Percentiles rank a stretch among this genome's conserved stretches.
phyloP scores from a whole-genome alignment of 2,329 filamentous ascomycete species.

The Hypoxylon sp. region DNA sequence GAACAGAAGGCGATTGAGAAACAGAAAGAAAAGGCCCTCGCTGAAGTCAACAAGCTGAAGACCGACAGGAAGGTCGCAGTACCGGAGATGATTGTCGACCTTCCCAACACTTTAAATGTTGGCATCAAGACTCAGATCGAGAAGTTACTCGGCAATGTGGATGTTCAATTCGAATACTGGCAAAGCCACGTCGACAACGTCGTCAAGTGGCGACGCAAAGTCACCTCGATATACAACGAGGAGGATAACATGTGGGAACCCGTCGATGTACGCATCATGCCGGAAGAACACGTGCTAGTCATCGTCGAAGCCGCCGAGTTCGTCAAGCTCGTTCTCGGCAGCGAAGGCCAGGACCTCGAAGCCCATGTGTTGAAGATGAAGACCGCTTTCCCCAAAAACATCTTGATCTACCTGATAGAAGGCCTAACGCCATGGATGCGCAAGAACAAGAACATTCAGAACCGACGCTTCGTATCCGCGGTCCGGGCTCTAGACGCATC shows the following conservation, averaged over 20 bases:
- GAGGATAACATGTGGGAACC: conserved; percentile 72
- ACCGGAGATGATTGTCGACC: conserved; percentile 79
- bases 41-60: conserved; percentile 76
- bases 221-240: conserved; percentile 69
- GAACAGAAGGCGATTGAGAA: conserved; percentile 71
- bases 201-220: conserved; percentile 74
- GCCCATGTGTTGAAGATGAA: conserved; percentile 66
- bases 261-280: conserved; percentile 56
- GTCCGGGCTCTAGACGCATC: conserved; percentile 60
- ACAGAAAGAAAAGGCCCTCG: conserved; percentile 69
- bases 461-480: conserved; percentile 72
- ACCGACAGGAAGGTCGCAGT: conserved; percentile 77
- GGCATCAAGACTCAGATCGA: conserved; percentile 57
- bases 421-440: conserved; percentile 72
- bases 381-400: conserved; percentile 59
- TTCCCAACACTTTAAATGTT: conserved; percentile 65
- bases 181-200: conserved; percentile 59
- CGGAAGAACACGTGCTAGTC: conserved; percentile 70
- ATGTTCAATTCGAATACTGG: conserved; percentile 57
- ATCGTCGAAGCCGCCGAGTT: conserved; percentile 72
- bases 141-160: conserved; percentile 59
- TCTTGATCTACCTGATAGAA: conserved; percentile 76
- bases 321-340: conserved; percentile 63
- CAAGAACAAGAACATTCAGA: conserved; percentile 72
- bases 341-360: conserved; percentile 61